Base-by-base conservation (phyloP, 331 rosid species). In the Pyracantha coccinea region DNA sequence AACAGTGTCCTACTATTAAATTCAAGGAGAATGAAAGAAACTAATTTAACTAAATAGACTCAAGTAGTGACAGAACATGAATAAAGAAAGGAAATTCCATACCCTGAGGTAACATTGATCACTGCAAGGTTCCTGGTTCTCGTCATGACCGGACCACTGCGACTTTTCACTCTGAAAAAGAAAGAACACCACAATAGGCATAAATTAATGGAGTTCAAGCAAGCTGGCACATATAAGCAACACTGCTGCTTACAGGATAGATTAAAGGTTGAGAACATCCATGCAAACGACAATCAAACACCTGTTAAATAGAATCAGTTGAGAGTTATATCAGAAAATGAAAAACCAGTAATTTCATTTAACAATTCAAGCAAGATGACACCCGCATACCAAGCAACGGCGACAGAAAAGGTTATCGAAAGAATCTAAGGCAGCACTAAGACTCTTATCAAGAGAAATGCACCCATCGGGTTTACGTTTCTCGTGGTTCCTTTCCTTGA, bases 361-460 rank as follows among this genome's bases (percentile, higher is more conserved):
- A 74, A 75, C 64, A 68, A 31, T 65, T 75, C 45, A 73, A 50
- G 82, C 27, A 71, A 47, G 78, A 77, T 21, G 63, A 72, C 62
- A 78, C 66, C 29, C 54, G 21, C 79, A 54, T 82, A 94, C 99
- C 97, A 90, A 87, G 88, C 99, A 94, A 62, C 96, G 96, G 32
- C 97, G 94, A 79, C 97, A 94, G 74, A 94, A 94, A 81, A 94
- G 97, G 81, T 92, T 94, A 77, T 92, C 99, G 33, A 94, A 90
- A 81, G 99, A 94, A 90, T 94, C 99, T 83, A 94, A 83, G 55
- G 96, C 91, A 24, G 93, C 85, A 75, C 87, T 77, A 33, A 94
- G 91, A 83, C 87, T 92, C 88, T 92, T 90, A 86, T 89, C 88
- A 73, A 85, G 83, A 79, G 80, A 85, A 76, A 88, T 81, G 82